These are phyloP conservation scores for Coemansia sp. DNA, from an alignment of 192 early-diverging fungal genomes.

Conservation along the genomic window DNA sequence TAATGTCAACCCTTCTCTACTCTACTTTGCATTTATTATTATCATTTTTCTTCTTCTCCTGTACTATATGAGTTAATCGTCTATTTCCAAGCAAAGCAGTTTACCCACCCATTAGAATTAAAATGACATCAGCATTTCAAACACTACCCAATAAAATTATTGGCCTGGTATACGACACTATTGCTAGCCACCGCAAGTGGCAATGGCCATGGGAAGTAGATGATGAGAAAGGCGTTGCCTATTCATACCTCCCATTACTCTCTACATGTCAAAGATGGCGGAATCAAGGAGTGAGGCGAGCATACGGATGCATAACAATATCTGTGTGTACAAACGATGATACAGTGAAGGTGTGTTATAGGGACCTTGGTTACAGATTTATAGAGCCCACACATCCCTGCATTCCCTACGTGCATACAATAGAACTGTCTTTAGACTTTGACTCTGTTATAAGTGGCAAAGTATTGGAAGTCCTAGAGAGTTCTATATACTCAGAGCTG, in stretches of 20 bases:
- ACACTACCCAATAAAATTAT: not conserved
- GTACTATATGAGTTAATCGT: not conserved
- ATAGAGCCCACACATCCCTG: not conserved
- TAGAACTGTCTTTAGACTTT: not conserved
- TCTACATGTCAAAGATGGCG: conserved; percentile 5
- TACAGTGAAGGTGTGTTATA: not conserved
- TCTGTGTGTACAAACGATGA: not conserved
- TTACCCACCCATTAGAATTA: not conserved
- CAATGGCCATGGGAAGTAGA: conserved; percentile 4
- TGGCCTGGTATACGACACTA: not conserved
- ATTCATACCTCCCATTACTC: not conserved
- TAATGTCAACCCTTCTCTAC: not conserved
- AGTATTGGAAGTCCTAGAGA: not conserved
- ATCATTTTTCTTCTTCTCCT: not conserved
- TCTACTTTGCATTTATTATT: not conserved
- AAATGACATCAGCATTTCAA: not conserved
- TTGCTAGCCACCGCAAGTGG: not conserved
- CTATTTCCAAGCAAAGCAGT: not conserved
- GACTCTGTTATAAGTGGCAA: not conserved
- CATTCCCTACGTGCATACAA: not conserved
- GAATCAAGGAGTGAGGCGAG: not conserved
- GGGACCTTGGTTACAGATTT: not conserved
- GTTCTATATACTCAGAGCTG: not conserved
- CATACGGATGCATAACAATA: not conserved
- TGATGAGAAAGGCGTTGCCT: not conserved